Percentiles rank a stretch among this genome's conserved stretches.
These are phyloP conservation scores for Entomortierella beljakovae DNA, from an alignment of 192 early-diverging fungal genomes.

Conservation along the genomic window DNA sequence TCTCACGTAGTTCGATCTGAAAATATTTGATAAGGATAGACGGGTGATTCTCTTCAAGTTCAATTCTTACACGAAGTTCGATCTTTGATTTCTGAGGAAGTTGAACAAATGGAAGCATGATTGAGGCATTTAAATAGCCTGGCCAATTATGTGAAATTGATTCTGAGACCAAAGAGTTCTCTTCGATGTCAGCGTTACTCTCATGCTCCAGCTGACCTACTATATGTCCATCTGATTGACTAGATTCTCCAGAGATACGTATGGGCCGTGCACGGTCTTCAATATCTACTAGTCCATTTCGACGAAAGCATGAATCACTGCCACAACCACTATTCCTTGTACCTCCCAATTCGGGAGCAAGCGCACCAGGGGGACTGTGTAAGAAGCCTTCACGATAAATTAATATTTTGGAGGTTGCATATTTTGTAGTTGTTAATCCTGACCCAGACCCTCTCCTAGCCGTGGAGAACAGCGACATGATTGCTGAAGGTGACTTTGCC, in stretches of 20 bases:
- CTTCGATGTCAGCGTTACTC: background rate
- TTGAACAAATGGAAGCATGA: constrained; percentile 9
- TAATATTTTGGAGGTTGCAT: background rate
- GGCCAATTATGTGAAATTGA: constrained; percentile 10
- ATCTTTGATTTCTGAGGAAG: constrained; percentile 9
- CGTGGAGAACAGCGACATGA: background rate
- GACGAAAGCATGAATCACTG: background rate
- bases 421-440: background rate
- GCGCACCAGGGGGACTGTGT: background rate
- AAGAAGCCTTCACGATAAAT: constrained; percentile 12
- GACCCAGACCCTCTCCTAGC: background rate
- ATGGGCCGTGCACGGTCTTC: background rate
- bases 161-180: constrained; percentile 5
- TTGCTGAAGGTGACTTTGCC: background rate
- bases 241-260: background rate
- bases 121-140: background rate
- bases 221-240: background rate
- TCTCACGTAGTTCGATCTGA: constrained; percentile 13
- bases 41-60: background rate
- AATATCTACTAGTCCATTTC: background rate
- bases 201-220: background rate
- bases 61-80: background rate
- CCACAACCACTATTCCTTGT: background rate
- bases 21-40: background rate
- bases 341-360: too few relatives aligned